phyloP scores from a whole-genome alignment of 352 stramenopile genomes.

The Peronospora destructor region DNA sequence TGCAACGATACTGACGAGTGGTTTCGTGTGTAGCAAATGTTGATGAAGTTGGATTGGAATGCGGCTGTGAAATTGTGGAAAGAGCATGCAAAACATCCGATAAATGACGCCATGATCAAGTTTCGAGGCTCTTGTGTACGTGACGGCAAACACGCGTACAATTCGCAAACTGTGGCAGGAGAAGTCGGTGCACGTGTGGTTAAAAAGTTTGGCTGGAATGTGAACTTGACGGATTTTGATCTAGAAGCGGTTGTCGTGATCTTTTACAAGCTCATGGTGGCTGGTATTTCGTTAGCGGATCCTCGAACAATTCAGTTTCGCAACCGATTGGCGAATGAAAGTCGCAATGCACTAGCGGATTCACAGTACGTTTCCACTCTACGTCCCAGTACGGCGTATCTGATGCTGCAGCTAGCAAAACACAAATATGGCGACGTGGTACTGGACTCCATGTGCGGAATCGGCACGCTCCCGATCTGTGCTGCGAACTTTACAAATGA shows the following conservation, averaged over 20 bases:
- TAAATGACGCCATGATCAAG: slow-evolving; percentile 26
- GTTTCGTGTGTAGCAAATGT: slow-evolving; percentile 30
- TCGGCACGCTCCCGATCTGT: slow-evolving; percentile 72
- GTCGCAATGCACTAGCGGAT: slow-evolving; percentile 43
- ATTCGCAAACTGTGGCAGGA: slow-evolving; percentile 53
- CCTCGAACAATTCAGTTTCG: slow-evolving; percentile 52
- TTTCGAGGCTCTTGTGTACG: slow-evolving; percentile 77
- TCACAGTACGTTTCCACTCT: slow-evolving; percentile 72
- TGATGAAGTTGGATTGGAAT: slow-evolving; percentile 47
- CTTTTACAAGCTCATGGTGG: slow-evolving; percentile 62
- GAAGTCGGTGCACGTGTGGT: slow-evolving; percentile 52
- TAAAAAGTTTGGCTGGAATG: slow-evolving; percentile 53
- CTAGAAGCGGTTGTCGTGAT: slow-evolving; percentile 72
- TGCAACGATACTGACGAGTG: slow-evolving; percentile 1
- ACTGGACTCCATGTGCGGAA: slow-evolving; percentile 78
- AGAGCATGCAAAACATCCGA: slow-evolving; percentile 24
- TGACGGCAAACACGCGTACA: slow-evolving; percentile 68
- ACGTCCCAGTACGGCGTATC: slow-evolving; percentile 63
- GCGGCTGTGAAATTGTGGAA: slow-evolving; percentile 54
- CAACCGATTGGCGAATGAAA: slow-evolving; percentile 65
- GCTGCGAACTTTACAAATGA: slow-evolving; percentile 41
- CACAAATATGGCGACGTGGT: slow-evolving; percentile 54
- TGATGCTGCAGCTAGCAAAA: slow-evolving; percentile 64
- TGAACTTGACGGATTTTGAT: slow-evolving; percentile 59
- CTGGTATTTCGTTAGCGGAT: slow-evolving; percentile 57